Evolutionary conservation across 1,139 yeast genomes (phyloP).

Genomic region (Yamadazyma atlantica): DNA sequence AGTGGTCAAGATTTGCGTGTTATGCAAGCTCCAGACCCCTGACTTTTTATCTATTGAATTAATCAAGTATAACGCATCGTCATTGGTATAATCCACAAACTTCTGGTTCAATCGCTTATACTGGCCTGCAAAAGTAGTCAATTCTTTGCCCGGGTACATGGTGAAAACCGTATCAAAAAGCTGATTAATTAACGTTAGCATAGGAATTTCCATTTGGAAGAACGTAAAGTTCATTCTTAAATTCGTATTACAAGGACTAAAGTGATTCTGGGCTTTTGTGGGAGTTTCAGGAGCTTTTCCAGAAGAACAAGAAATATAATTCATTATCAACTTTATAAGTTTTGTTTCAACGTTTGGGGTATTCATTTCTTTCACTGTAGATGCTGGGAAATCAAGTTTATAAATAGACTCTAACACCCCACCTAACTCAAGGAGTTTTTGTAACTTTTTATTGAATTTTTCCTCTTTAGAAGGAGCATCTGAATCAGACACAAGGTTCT

Average conservation of each 20-base stretch:
- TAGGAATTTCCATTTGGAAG: slow-evolving; percentile 31
- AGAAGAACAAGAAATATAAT: neutral
- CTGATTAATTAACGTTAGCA: slow-evolving; percentile 24
- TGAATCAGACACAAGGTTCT: neutral
- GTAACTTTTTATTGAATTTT: neutral
- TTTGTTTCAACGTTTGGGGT: neutral
- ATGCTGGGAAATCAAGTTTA: neutral
- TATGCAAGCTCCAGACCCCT: slow-evolving; percentile 26
- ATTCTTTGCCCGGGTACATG: slow-evolving; percentile 3
- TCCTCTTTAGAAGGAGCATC: neutral
- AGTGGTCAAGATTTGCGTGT: slow-evolving; percentile 11
- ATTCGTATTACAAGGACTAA: slow-evolving; percentile 15
- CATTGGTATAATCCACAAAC: slow-evolving; percentile 6
- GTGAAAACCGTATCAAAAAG: slow-evolving; percentile 13
- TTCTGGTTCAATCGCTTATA: slow-evolving; percentile 3
- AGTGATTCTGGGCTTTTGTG: no score
- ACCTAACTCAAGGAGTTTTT: neutral
- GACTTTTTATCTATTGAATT: slow-evolving; percentile 35
- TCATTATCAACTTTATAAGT: neutral
- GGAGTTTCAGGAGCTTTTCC: no score
- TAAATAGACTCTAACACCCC: neutral
- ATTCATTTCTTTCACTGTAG: neutral
- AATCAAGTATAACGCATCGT: slow-evolving; percentile 18
- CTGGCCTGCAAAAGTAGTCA: slow-evolving; percentile 1
- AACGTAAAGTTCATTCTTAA: slow-evolving; percentile 38